Percentiles rank a stretch among this genome's conserved stretches.
Conservation (phyloP, 2,329 filamentous ascomycete genomes). For the Verticillium longisporum region DNA sequence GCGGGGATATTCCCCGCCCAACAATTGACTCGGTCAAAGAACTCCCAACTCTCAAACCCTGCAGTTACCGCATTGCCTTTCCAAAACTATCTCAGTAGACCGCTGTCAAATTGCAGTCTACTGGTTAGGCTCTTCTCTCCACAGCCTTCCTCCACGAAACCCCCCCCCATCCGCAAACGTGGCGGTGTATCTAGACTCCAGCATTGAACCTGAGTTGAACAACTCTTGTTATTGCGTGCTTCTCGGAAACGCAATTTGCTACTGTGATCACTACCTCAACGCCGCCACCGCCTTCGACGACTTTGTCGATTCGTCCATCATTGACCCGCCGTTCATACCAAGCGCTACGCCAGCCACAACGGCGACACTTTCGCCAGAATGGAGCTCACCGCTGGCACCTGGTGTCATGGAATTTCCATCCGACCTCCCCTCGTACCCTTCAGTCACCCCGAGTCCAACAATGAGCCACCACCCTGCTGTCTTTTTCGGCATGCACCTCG, state of each 20-base stretch:
- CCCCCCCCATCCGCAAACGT: constrained; percentile 6
- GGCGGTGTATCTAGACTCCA: constrained; percentile 12
- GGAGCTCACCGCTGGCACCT: constrained; percentile 13
- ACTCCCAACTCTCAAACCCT: constrained; percentile 5
- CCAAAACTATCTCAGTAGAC: background rate
- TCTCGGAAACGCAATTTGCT: constrained; percentile 9
- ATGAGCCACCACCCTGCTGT: constrained; percentile 8
- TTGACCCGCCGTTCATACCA: constrained; percentile 5
- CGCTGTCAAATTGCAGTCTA: background rate
- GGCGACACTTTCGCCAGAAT: constrained; percentile 4
- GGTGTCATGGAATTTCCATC: constrained; percentile 14
- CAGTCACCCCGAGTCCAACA: constrained; percentile 10
- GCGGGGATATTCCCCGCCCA: constrained; percentile 14
- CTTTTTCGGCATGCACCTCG: constrained; percentile 3
- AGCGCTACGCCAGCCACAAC: background rate
- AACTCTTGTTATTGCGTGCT: constrained; percentile 13
- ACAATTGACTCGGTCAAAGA: constrained; percentile 14
- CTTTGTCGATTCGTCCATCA: constrained; percentile 7
- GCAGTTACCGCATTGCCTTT: constrained; percentile 6
- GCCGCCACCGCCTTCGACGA: constrained; percentile 1
- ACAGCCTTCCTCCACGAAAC: background rate
- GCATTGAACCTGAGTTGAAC: constrained; percentile 9
- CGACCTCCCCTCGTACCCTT: constrained; percentile 12
- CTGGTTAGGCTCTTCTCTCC: background rate
- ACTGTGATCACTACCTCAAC: constrained; percentile 9